These are phyloP conservation scores for Luvunga scandens DNA, from an alignment of 345 rosid genomes.

Conservation along the genomic window DNA sequence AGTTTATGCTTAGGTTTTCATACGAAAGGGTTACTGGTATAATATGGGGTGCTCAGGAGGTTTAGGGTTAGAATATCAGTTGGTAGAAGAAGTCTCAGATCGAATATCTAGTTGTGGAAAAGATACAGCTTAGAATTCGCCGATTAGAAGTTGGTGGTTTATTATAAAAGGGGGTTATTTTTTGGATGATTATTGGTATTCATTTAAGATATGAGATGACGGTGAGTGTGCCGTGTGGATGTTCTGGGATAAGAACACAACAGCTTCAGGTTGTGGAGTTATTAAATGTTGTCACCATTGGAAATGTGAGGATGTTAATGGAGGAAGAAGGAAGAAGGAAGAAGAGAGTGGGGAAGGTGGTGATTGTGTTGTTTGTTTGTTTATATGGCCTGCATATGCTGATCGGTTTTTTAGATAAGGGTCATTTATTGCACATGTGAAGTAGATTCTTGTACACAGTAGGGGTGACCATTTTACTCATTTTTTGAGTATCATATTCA, in stretches of 20 bases:
- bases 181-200: not conserved
- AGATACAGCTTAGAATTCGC: not conserved
- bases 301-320: not conserved
- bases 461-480: not conserved
- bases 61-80: not conserved
- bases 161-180: not conserved
- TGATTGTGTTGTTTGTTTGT: slow-evolving; percentile 1
- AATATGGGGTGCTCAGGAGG: not conserved
- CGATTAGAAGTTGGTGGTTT: not conserved
- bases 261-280: not conserved
- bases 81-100: not conserved
- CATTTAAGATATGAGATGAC: not conserved
- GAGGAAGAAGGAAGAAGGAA: not conserved
- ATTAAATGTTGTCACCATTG: not conserved
- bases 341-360: not conserved
- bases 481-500: not conserved
- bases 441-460: slow-evolving; percentile 12
- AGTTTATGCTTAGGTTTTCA: not conserved
- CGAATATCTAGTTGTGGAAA: not conserved
- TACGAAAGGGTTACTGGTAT: not conserved
- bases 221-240: not conserved
- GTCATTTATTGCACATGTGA: slow-evolving; percentile 30
- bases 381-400: not conserved
- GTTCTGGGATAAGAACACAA: not conserved
- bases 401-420: slow-evolving; percentile 22